Evolutionary conservation across 2,329 filamentous ascomycete species (phyloP).

Genomic region (Penicillium palitans): DNA sequence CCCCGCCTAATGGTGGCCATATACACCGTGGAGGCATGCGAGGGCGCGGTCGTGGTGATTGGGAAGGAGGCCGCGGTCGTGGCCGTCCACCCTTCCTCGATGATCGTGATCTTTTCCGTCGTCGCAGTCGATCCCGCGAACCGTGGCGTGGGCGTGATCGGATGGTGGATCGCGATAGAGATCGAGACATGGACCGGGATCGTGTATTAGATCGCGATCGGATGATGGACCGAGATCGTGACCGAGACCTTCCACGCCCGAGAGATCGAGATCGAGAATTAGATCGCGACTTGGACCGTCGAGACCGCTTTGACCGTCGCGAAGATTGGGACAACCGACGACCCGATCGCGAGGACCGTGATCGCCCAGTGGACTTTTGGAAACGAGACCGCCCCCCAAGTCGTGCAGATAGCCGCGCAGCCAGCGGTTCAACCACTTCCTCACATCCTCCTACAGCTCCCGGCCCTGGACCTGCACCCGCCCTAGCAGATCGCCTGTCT

Average conservation of each 20-base stretch:
- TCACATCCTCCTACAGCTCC: conserved; percentile 15
- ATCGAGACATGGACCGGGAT: conserved; percentile 35
- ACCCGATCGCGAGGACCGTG: conserved; percentile 30
- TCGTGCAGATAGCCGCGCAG: conserved; percentile 32
- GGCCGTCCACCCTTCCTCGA: conserved; percentile 43
- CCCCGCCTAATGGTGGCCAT: conserved; percentile 35
- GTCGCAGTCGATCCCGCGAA: conserved; percentile 48
- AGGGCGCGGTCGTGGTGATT: conserved; percentile 46
- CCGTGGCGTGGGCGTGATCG: conserved; percentile 41
- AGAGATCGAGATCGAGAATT: conserved; percentile 34
- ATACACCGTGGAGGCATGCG: conserved; percentile 42
- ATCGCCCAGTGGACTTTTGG: conserved; percentile 37
- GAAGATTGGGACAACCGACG: conserved; percentile 33
- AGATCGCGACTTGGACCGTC: conserved; percentile 38
- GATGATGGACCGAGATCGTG: conserved; percentile 33
- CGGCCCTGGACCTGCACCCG: conserved; percentile 16
- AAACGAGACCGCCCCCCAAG: conserved; percentile 44
- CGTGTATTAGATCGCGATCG: conserved; percentile 27
- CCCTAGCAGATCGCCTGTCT: conserved; percentile 23
- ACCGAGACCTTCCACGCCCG: conserved; percentile 29
- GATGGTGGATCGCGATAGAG: conserved; percentile 40
- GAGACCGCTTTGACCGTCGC: conserved; percentile 36
- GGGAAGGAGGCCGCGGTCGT: conserved; percentile 46
- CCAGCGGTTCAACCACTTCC: conserved; percentile 26
- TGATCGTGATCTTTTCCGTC: conserved; percentile 46